Evolutionary conservation across 2,329 filamentous ascomycete genomes (phyloP), one percentile per base, ranked within the genome.

Genomic region (Monosporascus sp.): DNA sequence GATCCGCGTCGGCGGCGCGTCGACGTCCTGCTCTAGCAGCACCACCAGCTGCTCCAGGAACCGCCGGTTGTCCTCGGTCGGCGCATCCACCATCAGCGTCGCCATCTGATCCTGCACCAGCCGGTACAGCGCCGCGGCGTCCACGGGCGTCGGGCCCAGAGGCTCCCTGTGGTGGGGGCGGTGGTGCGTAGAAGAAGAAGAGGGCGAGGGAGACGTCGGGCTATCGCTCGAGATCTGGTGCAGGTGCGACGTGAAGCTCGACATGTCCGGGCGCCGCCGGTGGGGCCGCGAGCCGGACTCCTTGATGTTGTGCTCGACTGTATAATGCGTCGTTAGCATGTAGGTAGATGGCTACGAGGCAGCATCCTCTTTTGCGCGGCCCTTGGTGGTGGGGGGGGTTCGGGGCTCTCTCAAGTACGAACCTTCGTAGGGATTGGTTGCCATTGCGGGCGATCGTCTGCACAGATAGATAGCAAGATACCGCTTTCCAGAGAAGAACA

Each of bases 231-330:
- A 68, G 63, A 85, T 72, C 57, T 78, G 76, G 66, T 78, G 71
- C 55, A 84, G 78, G 65, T 82, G 78, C 52, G 79, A 76, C 61
- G 72, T 78, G 72, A 85, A 86, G 56, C 78, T 80, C 50, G 81
- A 77, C 83, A 87, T 87, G 71, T 85, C 81, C 56, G 80, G 79
- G 41, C 83, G 81, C 9, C 75, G 74, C 48, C 71, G 71, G 53
- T 72, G 69, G 48, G 71, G 66, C 24, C 69, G 65, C 6, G 68
- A 57, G 47, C 75, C 58, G 31, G 71, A 46, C 53, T 75, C 67
- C 60, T 78, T 75, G 69, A 86, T 81, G 66, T 81, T 81, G 72
- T 87, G 83, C 67, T 87, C 83, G 66, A 87, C 83, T 87, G 58
- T 6, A 41, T 8, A n/a, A 3, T 48, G 9, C 31, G 45, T 35